phyloP scores from a whole-genome alignment of 805 yeast genomes.

The Nakazawaea wyomingensis region DNA sequence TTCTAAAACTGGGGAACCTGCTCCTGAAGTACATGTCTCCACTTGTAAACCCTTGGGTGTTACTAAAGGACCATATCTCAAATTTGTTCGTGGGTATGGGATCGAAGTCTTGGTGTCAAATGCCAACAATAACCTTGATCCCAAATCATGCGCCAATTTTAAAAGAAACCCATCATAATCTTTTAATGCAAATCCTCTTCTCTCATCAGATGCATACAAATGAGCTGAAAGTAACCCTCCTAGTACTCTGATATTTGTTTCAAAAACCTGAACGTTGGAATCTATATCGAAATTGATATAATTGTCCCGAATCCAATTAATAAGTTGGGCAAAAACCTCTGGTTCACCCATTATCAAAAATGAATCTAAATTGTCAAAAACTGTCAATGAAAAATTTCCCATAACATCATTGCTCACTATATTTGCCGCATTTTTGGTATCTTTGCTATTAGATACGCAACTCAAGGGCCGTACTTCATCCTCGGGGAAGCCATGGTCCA shows the following conservation, averaged over 20 bases:
- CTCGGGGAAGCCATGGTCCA: slow-evolving; percentile 66
- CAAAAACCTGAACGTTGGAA: slow-evolving; percentile 82
- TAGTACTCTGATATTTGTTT: slow-evolving; percentile 71
- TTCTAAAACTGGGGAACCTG: slow-evolving; percentile 78
- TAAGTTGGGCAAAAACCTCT: slow-evolving; percentile 44
- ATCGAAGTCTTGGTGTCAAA: slow-evolving; percentile 59
- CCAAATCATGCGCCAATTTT: slow-evolving; percentile 68
- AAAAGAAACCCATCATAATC: slow-evolving; percentile 71
- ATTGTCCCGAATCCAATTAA: slow-evolving; percentile 31
- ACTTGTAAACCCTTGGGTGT: slow-evolving; percentile 39
- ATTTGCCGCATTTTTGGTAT: slow-evolving; percentile 46
- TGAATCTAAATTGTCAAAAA: slow-evolving; percentile 77
- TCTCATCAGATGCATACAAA: slow-evolving; percentile 52
- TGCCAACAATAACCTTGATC: slow-evolving; percentile 63
- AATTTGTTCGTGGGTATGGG: slow-evolving; percentile 78
- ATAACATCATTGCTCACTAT: slow-evolving; percentile 71
- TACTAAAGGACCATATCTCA: slow-evolving; percentile 44
- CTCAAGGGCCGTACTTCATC: slow-evolving; percentile 78
- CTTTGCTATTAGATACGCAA: slow-evolving; percentile 67
- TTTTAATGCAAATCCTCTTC: slow-evolving; percentile 34
- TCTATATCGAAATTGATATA: slow-evolving; percentile 51
- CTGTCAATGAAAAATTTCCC: slow-evolving; percentile 77
- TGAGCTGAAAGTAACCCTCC: slow-evolving; percentile 84
- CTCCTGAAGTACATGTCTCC: slow-evolving; percentile 87
- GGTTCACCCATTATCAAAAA: slow-evolving; percentile 67